A percentile compares a stretch with the other conserved stretches of the same genome.
phyloP scores from a whole-genome alignment of 2,329 filamentous ascomycete genomes.

The Colletotrichum higginsianum region DNA sequence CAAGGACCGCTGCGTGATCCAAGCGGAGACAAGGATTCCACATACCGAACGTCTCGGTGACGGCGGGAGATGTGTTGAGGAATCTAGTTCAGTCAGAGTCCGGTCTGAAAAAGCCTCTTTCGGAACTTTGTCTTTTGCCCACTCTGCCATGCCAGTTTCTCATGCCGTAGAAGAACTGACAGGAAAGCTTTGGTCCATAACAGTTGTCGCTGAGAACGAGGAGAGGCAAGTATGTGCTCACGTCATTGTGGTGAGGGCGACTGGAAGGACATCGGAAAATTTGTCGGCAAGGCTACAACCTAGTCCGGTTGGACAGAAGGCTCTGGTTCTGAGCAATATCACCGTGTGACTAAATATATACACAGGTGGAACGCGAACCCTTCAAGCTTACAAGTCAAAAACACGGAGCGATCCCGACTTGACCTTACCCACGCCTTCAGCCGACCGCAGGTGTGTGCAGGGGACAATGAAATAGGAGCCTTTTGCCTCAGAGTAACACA shows the following conservation, averaged over 20 bases:
- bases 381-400: background rate
- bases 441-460: constrained; percentile 20
- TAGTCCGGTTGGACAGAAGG: background rate
- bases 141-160: background rate
- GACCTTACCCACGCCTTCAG: constrained; percentile 17
- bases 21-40: constrained; percentile 24
- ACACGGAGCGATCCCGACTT: constrained; percentile 11
- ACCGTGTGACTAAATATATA: background rate
- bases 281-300: constrained; percentile 2
- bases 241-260: background rate
- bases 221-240: background rate
- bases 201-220: background rate
- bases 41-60: constrained; percentile 36
- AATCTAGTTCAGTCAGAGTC: background rate
- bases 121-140: background rate
- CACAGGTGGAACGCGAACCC: constrained; percentile 13
- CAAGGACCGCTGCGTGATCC: constrained; percentile 17
- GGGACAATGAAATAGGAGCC: constrained; percentile 4
- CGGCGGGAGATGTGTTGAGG: constrained; percentile 11
- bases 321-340: constrained; percentile 3
- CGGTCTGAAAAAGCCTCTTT: background rate
- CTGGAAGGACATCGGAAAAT: background rate
- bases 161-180: background rate
- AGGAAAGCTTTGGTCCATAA: background rate
- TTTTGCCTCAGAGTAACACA: constrained; percentile 30